A percentile compares a stretch with the other conserved stretches of the same genome.
These are phyloP conservation scores for Starmerella bombicola DNA, from an alignment of 805 yeast genomes.

Conservation along the genomic window DNA sequence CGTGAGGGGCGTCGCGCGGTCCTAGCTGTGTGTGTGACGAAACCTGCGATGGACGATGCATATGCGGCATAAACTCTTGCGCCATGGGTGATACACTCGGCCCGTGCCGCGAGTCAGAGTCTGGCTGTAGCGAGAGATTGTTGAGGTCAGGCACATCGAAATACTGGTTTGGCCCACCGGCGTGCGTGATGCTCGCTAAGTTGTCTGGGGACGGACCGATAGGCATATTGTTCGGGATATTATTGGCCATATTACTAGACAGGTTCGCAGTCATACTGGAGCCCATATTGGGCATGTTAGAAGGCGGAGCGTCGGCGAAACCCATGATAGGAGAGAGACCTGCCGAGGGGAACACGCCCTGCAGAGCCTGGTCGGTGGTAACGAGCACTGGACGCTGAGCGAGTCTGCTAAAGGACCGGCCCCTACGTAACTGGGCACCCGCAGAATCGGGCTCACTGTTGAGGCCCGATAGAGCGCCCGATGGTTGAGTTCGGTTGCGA, in stretches of 20 bases:
- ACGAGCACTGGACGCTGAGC: slow-evolving; percentile 3
- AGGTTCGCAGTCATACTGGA: not conserved
- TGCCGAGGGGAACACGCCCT: not conserved
- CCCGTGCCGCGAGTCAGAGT: not conserved
- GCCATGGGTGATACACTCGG: not conserved
- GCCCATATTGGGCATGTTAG: not conserved
- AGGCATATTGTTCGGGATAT: not conserved
- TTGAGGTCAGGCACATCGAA: slow-evolving; percentile 12
- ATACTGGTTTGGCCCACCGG: not conserved
- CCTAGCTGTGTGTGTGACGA: not conserved
- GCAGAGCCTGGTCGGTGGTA: not conserved
- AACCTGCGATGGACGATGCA: no score
- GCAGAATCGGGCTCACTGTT: not conserved
- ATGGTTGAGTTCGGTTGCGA: slow-evolving; percentile 12
- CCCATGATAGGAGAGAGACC: not conserved
- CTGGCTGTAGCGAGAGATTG: slow-evolving; percentile 5
- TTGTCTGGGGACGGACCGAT: not conserved
- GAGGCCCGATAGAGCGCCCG: slow-evolving; percentile 5
- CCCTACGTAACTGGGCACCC: slow-evolving; percentile 6
- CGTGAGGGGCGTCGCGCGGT: not conserved
- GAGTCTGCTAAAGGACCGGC: slow-evolving; percentile 11
- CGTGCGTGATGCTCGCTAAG: no score
- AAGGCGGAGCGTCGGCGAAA: not conserved
- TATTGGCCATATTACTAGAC: not conserved
- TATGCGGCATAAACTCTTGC: no score